Conservation (phyloP, 345 rosid species). For the Rhodamnia argentea region DNA sequence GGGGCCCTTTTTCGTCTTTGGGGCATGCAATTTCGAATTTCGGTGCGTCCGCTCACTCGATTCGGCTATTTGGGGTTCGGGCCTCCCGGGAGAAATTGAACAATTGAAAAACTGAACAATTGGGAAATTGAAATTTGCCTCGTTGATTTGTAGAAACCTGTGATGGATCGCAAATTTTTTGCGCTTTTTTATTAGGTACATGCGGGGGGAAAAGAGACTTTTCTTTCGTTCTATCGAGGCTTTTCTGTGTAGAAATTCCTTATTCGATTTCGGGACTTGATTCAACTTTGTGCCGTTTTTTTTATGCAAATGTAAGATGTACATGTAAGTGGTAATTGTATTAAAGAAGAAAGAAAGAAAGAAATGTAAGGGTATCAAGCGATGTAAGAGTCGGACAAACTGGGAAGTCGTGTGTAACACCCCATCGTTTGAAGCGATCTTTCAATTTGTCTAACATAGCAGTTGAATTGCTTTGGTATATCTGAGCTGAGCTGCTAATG, state of each 20-base stretch:
- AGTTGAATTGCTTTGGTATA: no score
- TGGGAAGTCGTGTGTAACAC: no score
- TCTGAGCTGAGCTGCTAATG: no score
- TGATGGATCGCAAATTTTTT: neutral
- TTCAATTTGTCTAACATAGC: no score
- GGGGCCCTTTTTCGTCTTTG: neutral
- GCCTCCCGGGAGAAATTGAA: neutral
- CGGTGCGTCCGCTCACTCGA: neutral
- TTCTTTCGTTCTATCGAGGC: neutral
- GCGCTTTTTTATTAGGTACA: neutral
- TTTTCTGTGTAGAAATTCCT: neutral
- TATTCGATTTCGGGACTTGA: neutral
- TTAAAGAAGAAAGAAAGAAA: neutral
- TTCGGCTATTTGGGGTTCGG: neutral
- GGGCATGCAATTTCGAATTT: neutral
- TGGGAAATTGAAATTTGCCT: neutral
- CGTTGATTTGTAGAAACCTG: neutral
- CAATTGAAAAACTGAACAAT: neutral
- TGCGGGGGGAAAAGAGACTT: neutral
- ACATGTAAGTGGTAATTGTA: rapidly evolving
- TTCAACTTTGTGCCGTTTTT: rapidly evolving
- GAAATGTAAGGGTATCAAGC: neutral
- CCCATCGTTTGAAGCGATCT: no score
- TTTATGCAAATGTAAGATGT: neutral
- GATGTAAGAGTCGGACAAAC: neutral